Percentiles rank a stretch among this genome's conserved stretches.
phyloP scores from a whole-genome alignment of 2,329 filamentous ascomycete species.

The Rhynchosporium secalis region DNA sequence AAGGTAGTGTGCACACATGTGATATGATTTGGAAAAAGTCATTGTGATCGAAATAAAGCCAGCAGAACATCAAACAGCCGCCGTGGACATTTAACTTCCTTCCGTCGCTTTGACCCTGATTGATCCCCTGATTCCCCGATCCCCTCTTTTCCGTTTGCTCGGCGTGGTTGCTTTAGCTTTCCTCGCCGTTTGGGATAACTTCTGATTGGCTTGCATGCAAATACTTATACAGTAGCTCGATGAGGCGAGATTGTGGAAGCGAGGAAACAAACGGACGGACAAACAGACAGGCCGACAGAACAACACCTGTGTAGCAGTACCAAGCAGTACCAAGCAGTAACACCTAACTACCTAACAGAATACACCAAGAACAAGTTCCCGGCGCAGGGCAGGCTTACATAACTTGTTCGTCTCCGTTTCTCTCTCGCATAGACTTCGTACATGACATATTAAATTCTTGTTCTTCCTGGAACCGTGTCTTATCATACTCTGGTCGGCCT shows the following conservation, averaged over 20 bases:
- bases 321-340: too few relatives aligned
- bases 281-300: not conserved
- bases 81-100: not conserved
- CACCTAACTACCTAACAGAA: not conserved
- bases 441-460: too few relatives aligned
- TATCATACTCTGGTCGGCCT: too few relatives aligned
- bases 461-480: too few relatives aligned
- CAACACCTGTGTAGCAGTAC: too few relatives aligned
- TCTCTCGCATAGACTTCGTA: too few relatives aligned
- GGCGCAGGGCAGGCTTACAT: not conserved
- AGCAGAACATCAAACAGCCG: slow-evolving; percentile 7
- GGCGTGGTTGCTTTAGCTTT: slow-evolving; percentile 4
- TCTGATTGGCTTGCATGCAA: slow-evolving; percentile 3
- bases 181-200: not conserved
- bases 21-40: not conserved
- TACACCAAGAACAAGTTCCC: not conserved
- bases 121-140: not conserved
- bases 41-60: slow-evolving; percentile 2
- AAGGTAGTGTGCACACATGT: not conserved
- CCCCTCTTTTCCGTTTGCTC: slow-evolving; percentile 8
- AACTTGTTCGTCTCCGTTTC: too few relatives aligned
- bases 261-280: not conserved
- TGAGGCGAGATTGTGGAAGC: not conserved
- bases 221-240: not conserved
- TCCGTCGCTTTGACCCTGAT: slow-evolving; percentile 3